phyloP scores from a whole-genome alignment of 805 yeast genomes.

The Jamesozyma hellenica region DNA sequence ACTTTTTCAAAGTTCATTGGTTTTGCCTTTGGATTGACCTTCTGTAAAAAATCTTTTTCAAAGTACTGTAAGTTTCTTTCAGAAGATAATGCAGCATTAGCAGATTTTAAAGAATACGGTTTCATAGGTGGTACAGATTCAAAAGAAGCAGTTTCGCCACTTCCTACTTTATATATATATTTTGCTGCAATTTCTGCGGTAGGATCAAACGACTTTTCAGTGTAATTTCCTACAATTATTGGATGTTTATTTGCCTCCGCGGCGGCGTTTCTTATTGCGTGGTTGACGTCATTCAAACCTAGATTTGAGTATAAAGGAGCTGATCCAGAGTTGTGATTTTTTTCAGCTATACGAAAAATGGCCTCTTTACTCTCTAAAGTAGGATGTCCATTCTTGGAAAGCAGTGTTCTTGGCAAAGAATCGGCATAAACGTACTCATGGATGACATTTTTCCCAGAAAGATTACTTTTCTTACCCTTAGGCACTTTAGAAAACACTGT shows the following conservation, averaged over 20 bases:
- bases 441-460: neutral
- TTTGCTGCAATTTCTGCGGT: slow-evolving; percentile 33
- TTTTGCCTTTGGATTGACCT: slow-evolving; percentile 7
- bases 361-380: slow-evolving; percentile 63
- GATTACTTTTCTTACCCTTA: neutral
- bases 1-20: slow-evolving; percentile 21
- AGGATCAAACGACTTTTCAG: neutral
- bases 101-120: neutral
- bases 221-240: slow-evolving; percentile 1
- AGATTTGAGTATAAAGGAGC: slow-evolving; percentile 38
- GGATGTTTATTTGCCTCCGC: slow-evolving; percentile 42
- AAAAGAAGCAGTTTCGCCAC: neutral
- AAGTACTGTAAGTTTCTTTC: neutral
- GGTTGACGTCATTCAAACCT: slow-evolving; percentile 49
- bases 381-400: slow-evolving; percentile 17
- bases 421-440: neutral
- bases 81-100: neutral
- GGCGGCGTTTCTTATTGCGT: slow-evolving; percentile 69
- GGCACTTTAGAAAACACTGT: neutral
- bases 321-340: slow-evolving; percentile 50
- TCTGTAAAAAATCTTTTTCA: too few relatives aligned
- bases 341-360: slow-evolving; percentile 59
- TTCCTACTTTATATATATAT: slow-evolving; percentile 12
- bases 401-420: slow-evolving; percentile 1
- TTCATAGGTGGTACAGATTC: neutral